phyloP scores from a whole-genome alignment of 2,329 filamentous ascomycete genomes.

The Ramularia endophylla region DNA sequence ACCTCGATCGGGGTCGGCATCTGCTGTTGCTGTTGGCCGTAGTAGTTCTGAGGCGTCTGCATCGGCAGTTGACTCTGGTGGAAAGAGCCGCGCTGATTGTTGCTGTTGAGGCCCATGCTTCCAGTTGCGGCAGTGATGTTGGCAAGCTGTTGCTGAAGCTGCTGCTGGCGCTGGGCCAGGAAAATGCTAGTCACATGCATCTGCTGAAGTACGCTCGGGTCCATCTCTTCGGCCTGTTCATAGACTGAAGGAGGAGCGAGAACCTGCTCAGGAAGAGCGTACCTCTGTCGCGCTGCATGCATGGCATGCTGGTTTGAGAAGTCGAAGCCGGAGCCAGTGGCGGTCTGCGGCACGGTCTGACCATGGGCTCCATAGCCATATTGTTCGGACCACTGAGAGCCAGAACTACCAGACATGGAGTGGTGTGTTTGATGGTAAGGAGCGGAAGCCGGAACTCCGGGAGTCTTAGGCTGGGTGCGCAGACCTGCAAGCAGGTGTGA shows the following conservation, averaged over 20 bases:
- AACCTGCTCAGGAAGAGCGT: conserved; percentile 76
- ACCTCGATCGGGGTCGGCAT: conserved; percentile 61
- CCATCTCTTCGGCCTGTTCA: conserved; percentile 67
- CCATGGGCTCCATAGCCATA: conserved; percentile 36
- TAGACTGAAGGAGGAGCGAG: conserved; percentile 76
- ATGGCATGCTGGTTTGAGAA: conserved; percentile 40
- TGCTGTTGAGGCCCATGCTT: conserved; percentile 59
- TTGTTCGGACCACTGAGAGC: conserved; percentile 42
- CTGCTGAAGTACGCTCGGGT: conserved; percentile 81
- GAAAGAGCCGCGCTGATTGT: conserved; percentile 14
- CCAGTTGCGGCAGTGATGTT: conserved; percentile 76
- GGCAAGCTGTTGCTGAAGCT: conserved; percentile 86
- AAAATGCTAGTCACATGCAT: conserved; percentile 87
- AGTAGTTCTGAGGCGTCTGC: conserved; percentile 52
- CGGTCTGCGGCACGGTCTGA: conserved; percentile 52
- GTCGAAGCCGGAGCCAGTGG: conserved; percentile 47
- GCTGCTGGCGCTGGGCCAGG: conserved; percentile 89
- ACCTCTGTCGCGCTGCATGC: conserved; percentile 51
- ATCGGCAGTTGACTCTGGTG: conserved; percentile 27
- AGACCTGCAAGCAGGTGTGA: conserved; percentile 91
- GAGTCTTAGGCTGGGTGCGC: conserved; percentile 86
- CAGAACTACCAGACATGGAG: conserved; percentile 40
- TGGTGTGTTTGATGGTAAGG: conserved; percentile 54
- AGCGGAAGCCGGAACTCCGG: conserved; percentile 60
- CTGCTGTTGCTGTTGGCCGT: conserved; percentile 62